Conservation (phyloP, 768 basidiomycete species). For the Favolaschia claudopus region DNA sequence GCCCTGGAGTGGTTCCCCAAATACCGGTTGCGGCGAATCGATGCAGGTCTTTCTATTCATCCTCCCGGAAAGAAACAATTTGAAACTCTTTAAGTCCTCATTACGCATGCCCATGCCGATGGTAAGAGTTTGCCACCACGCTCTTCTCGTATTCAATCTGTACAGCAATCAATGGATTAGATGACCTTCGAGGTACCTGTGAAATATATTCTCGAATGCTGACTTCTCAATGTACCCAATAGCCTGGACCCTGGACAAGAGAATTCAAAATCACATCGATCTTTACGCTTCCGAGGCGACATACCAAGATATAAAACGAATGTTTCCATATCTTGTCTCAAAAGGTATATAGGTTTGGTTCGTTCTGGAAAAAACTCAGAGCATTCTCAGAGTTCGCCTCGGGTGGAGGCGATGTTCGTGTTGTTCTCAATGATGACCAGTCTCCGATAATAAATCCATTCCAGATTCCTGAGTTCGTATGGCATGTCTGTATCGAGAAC, state of each 20-base stretch:
- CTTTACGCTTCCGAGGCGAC: conserved; percentile 75
- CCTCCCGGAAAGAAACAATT: conserved; percentile 43
- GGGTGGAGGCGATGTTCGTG: conserved; percentile 78
- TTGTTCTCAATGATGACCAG: background rate
- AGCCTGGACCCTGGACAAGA: conserved; percentile 77
- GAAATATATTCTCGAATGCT: background rate
- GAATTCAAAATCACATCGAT: conserved; percentile 78
- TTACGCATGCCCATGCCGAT: conserved; percentile 91
- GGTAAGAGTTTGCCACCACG: conserved; percentile 41
- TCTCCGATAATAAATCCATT: background rate
- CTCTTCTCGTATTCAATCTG: background rate
- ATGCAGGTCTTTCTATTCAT: conserved; percentile 34
- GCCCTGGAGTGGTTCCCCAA: conserved; percentile 64
- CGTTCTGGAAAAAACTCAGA: background rate
- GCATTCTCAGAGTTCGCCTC: conserved; percentile 62
- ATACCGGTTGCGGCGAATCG: conserved; percentile 67
- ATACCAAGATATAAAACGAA: conserved; percentile 66
- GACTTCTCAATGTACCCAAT: conserved; percentile 9
- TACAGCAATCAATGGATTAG: conserved; percentile 85
- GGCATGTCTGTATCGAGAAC: conserved; percentile 78
- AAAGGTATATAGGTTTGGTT: conserved; percentile 38
- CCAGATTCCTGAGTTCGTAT: conserved; percentile 83
- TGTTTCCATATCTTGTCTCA: conserved; percentile 85
- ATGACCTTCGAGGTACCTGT: conserved; percentile 80
- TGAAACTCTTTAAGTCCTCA: conserved; percentile 66